Evolutionary conservation across 2,329 filamentous ascomycete genomes (phyloP).

Genomic region (Pseudofabraea citricarpa): DNA sequence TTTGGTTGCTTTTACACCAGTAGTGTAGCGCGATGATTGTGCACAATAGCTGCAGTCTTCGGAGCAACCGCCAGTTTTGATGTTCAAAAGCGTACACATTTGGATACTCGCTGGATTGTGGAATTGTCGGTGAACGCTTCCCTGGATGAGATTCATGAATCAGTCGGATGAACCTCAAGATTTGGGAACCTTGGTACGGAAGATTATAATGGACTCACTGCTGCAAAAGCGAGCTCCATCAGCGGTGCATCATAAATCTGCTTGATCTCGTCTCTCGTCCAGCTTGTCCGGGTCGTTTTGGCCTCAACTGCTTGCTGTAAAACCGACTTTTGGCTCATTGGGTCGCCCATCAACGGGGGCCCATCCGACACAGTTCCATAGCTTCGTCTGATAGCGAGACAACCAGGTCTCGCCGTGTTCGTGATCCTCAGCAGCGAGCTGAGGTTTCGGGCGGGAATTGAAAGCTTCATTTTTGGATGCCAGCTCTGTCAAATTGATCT

Average conservation of each 20-base stretch:
- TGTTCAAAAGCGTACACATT: conserved; percentile 94
- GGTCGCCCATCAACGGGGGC: too few relatives aligned
- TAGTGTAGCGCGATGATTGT: conserved; percentile 74
- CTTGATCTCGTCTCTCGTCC: conserved; percentile 77
- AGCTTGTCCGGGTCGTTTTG: conserved; percentile 60
- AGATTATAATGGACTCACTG: conserved; percentile 46
- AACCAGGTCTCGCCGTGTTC: too few relatives aligned
- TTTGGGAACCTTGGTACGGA: conserved; percentile 8
- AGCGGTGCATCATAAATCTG: conserved; percentile 78
- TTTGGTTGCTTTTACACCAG: conserved; percentile 75
- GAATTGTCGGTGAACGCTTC: conserved; percentile 75
- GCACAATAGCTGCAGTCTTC: conserved; percentile 94
- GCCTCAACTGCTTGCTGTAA: conserved; percentile 50
- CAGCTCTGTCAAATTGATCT: too few relatives aligned
- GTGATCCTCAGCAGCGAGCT: too few relatives aligned
- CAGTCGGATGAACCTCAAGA: conserved; percentile 7
- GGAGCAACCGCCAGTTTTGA: conserved; percentile 88
- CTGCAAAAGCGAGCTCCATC: conserved; percentile 71
- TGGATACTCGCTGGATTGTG: conserved; percentile 81
- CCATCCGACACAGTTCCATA: conserved; percentile 19
- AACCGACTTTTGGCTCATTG: conserved; percentile 8
- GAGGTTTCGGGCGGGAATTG: too few relatives aligned
- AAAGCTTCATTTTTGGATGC: too few relatives aligned
- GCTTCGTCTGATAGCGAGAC: too few relatives aligned
- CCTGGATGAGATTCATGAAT: conserved; percentile 53